Evolutionary conservation across 1,284 basidiomycete species (phyloP).

Genomic region (Cystobasidium pallidum): DNA sequence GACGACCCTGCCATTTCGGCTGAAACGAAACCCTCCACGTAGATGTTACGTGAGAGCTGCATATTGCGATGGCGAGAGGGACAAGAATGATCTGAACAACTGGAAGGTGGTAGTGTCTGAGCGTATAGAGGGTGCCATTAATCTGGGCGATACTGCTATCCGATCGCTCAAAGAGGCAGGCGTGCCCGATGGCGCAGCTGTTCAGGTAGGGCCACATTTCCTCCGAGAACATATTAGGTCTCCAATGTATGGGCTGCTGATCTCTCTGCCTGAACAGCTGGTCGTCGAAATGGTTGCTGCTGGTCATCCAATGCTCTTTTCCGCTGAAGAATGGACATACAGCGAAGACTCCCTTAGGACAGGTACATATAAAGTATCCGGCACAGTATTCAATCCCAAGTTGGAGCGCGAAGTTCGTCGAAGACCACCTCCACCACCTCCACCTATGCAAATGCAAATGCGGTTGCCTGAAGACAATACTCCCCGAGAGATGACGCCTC

Average conservation of each 20-base stretch:
- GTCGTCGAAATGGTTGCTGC: conserved; percentile 40
- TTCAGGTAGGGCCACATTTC: conserved; percentile 28
- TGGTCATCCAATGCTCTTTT: conserved; percentile 30
- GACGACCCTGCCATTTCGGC: conserved; percentile 19
- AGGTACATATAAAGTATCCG: conserved; percentile 33
- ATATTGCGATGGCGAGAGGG: conserved; percentile 16
- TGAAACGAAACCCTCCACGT: background rate
- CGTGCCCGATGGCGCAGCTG: conserved; percentile 34
- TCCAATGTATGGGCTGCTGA: background rate
- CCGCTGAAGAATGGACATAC: conserved; percentile 39
- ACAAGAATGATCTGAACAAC: conserved; percentile 16
- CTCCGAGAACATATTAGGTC: too few relatives aligned
- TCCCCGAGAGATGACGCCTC: conserved; percentile 16
- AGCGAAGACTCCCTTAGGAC: conserved; percentile 37
- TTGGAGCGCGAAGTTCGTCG: conserved; percentile 29
- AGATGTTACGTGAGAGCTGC: conserved; percentile 41
- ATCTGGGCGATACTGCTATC: conserved; percentile 31
- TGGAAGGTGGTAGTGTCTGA: conserved; percentile 29
- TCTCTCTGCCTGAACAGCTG: conserved; percentile 8
- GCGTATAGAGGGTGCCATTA: conserved; percentile 32
- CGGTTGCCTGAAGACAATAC: background rate
- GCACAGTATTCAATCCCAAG: conserved; percentile 44
- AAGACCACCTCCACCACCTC: conserved; percentile 34
- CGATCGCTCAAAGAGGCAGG: conserved; percentile 38
- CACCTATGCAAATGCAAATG: conserved; percentile 17